A percentile compares a stretch with the other conserved stretches of the same genome.
phyloP scores from a whole-genome alignment of 2,329 filamentous ascomycete species.

The Trichoderma citrinoviride region DNA sequence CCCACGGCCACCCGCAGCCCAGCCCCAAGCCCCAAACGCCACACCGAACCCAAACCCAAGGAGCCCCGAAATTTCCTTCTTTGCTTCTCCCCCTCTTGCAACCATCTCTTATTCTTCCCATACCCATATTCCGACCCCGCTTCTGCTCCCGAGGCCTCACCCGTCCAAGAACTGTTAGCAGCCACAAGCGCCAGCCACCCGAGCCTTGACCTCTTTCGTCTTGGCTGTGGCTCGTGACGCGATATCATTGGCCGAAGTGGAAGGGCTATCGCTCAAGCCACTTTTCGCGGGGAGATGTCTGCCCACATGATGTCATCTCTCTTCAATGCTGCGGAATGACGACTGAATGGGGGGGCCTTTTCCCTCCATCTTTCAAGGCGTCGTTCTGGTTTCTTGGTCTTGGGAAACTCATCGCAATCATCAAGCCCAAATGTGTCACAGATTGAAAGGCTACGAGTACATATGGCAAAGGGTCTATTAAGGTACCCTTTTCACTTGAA shows the following conservation, averaged over 20 bases:
- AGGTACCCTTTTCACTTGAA: neutral
- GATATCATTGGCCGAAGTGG: neutral
- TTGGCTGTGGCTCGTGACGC: slow-evolving; percentile 13
- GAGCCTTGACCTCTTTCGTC: neutral
- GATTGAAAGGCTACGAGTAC: too few relatives aligned
- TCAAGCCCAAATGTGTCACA: neutral
- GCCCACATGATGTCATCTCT: neutral
- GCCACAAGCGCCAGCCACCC: slow-evolving; percentile 15
- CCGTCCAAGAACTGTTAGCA: neutral
- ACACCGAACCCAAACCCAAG: neutral
- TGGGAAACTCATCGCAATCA: too few relatives aligned
- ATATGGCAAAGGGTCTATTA: too few relatives aligned
- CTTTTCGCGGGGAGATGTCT: neutral
- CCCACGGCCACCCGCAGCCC: slow-evolving; percentile 7
- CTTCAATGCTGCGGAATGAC: neutral
- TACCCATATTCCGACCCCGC: neutral
- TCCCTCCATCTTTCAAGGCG: too few relatives aligned
- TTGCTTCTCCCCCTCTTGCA: neutral
- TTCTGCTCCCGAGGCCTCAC: slow-evolving; percentile 3
- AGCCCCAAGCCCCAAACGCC: neutral
- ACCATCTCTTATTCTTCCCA: neutral
- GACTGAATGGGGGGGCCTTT: too few relatives aligned
- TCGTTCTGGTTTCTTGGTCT: too few relatives aligned
- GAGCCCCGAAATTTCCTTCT: too few relatives aligned
- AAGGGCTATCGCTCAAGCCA: neutral